Evolutionary conservation across 169 alveolate genomes (phyloP).

Genomic region (Cryptosporidium felis): DNA sequence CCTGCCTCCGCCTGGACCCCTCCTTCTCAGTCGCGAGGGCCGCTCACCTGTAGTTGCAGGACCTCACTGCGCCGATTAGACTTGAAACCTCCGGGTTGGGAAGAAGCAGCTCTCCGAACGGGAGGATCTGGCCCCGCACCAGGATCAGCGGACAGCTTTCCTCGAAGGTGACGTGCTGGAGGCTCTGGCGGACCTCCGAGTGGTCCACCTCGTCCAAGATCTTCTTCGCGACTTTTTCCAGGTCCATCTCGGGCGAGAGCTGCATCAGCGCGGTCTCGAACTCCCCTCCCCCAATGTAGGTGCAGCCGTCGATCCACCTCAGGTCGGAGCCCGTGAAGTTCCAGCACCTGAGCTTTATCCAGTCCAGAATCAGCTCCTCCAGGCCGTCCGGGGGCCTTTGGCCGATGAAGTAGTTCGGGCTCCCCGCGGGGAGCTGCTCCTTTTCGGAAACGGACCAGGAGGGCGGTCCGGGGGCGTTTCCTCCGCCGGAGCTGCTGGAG

Average conservation of each 20-base stretch:
- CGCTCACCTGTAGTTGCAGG: neutral
- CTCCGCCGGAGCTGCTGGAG: neutral
- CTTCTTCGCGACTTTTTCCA: slow-evolving; percentile 13
- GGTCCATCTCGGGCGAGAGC: slow-evolving; percentile 17
- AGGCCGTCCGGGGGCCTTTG: neutral
- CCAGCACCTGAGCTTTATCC: slow-evolving; percentile 69
- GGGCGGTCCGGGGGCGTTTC: slow-evolving; percentile 9
- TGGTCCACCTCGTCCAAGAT: slow-evolving; percentile 51
- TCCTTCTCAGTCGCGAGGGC: too few species aligned
- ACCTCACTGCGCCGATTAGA: slow-evolving; percentile 34
- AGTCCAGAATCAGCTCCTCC: slow-evolving; percentile 46
- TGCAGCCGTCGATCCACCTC: slow-evolving; percentile 67
- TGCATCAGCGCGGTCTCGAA: slow-evolving; percentile 48
- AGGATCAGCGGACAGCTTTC: slow-evolving; percentile 28
- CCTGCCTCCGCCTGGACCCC: neutral
- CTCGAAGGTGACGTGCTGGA: slow-evolving; percentile 24
- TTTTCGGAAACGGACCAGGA: neutral
- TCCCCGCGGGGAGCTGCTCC: neutral
- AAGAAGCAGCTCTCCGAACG: slow-evolving; percentile 43
- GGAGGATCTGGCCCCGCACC: slow-evolving; percentile 23
- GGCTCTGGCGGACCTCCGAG: slow-evolving; percentile 65
- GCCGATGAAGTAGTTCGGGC: neutral
- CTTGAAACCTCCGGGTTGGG: slow-evolving; percentile 34
- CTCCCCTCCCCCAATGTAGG: slow-evolving; percentile 41
- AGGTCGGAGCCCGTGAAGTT: slow-evolving; percentile 52